Percentiles rank a stretch among this genome's conserved stretches.
phyloP scores from a whole-genome alignment of 371 early-diverging fungal genomes.

The Zychaea mexicana region DNA sequence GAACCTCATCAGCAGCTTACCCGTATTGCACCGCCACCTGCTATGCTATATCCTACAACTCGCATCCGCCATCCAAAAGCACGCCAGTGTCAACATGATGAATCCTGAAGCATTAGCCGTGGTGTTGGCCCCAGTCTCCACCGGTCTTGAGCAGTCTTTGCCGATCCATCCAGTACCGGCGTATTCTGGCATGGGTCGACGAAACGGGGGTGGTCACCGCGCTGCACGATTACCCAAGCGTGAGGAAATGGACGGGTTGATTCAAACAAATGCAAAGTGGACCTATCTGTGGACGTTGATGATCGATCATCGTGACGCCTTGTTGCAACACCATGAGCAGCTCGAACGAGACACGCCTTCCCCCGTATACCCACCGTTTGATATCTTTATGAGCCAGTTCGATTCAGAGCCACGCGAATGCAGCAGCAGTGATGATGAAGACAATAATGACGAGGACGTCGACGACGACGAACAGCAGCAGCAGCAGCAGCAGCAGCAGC shows the following conservation, averaged over 20 bases:
- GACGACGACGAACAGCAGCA: neutral
- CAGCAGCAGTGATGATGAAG: neutral
- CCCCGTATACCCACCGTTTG: constrained; percentile 2
- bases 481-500: neutral
- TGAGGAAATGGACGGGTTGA: constrained; percentile 22
- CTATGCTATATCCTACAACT: constrained; percentile 37
- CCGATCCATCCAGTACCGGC: neutral
- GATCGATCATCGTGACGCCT: constrained; percentile 38
- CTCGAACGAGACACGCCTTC: neutral
- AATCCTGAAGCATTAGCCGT: constrained; percentile 46
- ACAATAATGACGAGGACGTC: neutral
- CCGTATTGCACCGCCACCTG: constrained; percentile 36
- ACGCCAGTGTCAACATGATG: constrained; percentile 38
- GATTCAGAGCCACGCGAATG: neutral
- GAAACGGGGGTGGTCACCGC: neutral
- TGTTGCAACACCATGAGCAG: constrained; percentile 14
- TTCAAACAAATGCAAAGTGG: constrained; percentile 41
- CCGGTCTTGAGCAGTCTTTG: constrained; percentile 35
- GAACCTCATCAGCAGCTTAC: constrained; percentile 26
- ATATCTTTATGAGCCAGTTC: constrained; percentile 7
- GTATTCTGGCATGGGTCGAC: neutral
- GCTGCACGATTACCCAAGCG: neutral
- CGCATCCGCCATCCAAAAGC: constrained; percentile 24
- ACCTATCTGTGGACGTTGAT: constrained; percentile 40
- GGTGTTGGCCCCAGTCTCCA: constrained; percentile 47